phyloP scores from a whole-genome alignment of 306 rosid species.

The Vigna radiata region DNA sequence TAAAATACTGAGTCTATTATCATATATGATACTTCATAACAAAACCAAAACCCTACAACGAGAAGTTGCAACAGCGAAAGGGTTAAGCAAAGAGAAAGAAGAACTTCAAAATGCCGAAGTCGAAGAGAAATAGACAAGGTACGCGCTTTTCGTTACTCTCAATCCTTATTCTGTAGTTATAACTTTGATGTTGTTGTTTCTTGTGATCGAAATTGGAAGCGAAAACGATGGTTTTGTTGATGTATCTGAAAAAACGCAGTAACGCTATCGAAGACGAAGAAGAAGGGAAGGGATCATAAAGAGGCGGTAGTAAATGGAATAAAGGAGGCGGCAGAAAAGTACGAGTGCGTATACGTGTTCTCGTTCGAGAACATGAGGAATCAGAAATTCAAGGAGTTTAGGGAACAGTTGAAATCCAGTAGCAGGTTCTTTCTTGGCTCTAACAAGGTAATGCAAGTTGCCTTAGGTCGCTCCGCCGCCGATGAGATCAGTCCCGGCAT shows the following conservation, averaged over 20 bases:
- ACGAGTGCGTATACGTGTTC: constrained; percentile 71
- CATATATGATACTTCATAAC: not conserved
- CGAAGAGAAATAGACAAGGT: constrained; percentile 76
- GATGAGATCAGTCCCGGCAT: constrained; percentile 71
- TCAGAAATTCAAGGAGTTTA: constrained; percentile 85
- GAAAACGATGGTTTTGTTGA: not conserved
- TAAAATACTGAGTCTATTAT: not conserved
- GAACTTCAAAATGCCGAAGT: constrained; percentile 64
- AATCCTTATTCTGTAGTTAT: not conserved
- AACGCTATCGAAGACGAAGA: constrained; percentile 92
- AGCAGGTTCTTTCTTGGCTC: constrained; percentile 96
- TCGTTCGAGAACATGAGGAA: constrained; percentile 94
- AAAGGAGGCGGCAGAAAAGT: constrained; percentile 75
- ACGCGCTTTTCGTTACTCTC: not conserved
- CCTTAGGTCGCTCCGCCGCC: constrained; percentile 79
- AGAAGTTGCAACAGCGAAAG: constrained; percentile 1
- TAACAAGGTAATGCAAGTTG: constrained; percentile 93
- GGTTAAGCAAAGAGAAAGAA: not conserved
- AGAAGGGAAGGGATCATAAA: constrained; percentile 86
- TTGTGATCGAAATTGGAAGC: not conserved
- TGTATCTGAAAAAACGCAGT: constrained; percentile 53
- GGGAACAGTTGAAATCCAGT: constrained; percentile 72
- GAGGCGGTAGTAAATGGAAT: constrained; percentile 69
- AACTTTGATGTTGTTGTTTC: not conserved
- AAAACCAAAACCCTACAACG: constrained; percentile 24